These are phyloP conservation scores for Capsicum chinense DNA, from an alignment of 257 asterid species.

Conservation along the genomic window DNA sequence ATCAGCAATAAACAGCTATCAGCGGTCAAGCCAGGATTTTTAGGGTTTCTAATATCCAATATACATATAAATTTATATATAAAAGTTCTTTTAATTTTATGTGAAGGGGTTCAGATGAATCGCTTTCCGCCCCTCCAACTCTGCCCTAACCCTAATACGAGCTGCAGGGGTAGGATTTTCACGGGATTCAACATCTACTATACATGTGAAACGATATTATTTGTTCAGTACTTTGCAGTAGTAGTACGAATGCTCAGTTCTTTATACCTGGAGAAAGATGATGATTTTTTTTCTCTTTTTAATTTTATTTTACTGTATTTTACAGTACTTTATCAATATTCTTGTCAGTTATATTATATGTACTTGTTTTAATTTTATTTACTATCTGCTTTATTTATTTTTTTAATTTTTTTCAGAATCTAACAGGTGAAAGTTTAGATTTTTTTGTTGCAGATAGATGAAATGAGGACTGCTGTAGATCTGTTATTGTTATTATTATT, in stretches of 20 bases:
- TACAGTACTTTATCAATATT: conserved; percentile 15
- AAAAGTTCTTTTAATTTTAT: neutral
- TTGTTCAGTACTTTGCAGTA: neutral
- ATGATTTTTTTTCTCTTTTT: neutral
- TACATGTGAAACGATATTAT: neutral
- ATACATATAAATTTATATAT: no score
- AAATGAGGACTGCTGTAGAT: conserved; percentile 28
- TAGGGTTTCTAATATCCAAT: neutral
- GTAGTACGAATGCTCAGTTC: neutral
- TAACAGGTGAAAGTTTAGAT: conserved; percentile 12
- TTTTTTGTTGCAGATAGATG: neutral
- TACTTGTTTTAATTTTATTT: neutral
- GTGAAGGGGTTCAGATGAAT: neutral
- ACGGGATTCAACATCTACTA: neutral
- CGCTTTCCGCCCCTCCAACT: neutral
- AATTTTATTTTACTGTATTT: neutral
- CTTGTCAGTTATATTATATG: neutral
- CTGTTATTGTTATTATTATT: conserved; percentile 28
- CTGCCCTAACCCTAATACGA: neutral
- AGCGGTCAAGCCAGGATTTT: accelerated
- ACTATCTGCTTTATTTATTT: neutral
- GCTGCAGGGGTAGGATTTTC: neutral
- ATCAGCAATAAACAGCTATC: conserved; percentile 48
- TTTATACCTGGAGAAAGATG: neutral
- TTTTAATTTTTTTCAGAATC: neutral